phyloP scores from a whole-genome alignment of 2,329 filamentous ascomycete species.

The Xylariaceae sp. region DNA sequence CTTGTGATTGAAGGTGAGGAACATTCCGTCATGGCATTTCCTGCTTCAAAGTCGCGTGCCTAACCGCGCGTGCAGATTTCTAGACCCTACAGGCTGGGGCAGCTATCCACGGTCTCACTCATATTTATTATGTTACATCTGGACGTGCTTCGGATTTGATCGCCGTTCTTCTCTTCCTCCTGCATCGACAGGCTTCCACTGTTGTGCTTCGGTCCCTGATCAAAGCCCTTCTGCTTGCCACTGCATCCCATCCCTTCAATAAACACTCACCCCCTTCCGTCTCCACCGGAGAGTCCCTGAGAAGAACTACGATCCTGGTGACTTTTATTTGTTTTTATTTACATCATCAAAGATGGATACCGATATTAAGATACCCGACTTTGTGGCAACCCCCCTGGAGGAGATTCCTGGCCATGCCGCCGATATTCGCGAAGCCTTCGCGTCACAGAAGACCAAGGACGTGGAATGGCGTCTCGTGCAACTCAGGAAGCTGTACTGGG shows the following conservation, averaged over 20 bases:
- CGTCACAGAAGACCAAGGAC: conserved; percentile 73
- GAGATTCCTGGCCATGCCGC: conserved; percentile 58
- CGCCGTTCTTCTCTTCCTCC: too few relatives aligned
- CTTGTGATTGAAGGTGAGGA: too few relatives aligned
- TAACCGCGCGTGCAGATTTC: too few relatives aligned
- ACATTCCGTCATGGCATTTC: too few relatives aligned
- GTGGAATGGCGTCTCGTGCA: conserved; percentile 77
- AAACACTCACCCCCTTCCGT: neutral
- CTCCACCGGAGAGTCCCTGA: neutral
- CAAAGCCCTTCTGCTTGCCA: too few relatives aligned
- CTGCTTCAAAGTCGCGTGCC: too few relatives aligned
- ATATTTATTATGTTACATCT: too few relatives aligned
- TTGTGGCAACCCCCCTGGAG: conserved; percentile 60
- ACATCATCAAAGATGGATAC: conserved; percentile 35
- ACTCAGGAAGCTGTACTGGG: conserved; percentile 94
- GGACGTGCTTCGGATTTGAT: too few relatives aligned
- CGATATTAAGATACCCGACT: conserved; percentile 40
- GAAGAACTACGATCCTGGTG: neutral
- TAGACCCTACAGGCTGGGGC: too few relatives aligned
- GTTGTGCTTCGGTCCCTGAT: too few relatives aligned
- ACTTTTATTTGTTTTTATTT: neutral
- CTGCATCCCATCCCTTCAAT: neutral
- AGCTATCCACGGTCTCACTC: too few relatives aligned
- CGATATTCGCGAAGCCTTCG: conserved; percentile 63
- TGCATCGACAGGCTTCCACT: too few relatives aligned